These are phyloP conservation scores for Capniomyces stellatus DNA, from an alignment of 371 early-diverging fungal species.

Conservation along the genomic window DNA sequence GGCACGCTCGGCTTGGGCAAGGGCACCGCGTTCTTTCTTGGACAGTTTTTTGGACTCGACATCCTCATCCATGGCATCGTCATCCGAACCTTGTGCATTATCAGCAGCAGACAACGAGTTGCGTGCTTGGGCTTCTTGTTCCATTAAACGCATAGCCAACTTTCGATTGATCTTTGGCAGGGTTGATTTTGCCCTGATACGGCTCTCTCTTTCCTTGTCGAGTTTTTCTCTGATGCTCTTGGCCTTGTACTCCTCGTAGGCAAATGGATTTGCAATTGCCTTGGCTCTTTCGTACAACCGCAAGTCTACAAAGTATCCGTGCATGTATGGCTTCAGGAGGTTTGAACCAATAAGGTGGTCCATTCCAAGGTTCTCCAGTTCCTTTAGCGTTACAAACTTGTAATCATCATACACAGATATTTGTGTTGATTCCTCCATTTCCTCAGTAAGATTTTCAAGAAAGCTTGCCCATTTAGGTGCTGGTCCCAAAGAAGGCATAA, in stretches of 20 bases:
- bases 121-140: too few relatives aligned
- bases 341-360: conserved; percentile 87
- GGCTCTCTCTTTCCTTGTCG: conserved; percentile 68
- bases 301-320: conserved; percentile 93
- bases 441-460: conserved; percentile 94
- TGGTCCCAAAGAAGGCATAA: conserved; percentile 82
- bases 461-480: conserved; percentile 94
- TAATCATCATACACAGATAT: conserved; percentile 87
- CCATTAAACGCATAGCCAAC: conserved; percentile 57
- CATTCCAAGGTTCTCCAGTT: conserved; percentile 68
- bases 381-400: conserved; percentile 88
- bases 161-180: conserved; percentile 78
- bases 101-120: too few relatives aligned
- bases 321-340: conserved; percentile 93
- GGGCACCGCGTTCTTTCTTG: conserved; percentile 26
- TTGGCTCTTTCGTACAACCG: conserved; percentile 89
- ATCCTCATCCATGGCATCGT: conserved; percentile 14
- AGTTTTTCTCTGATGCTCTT: conserved; percentile 58
- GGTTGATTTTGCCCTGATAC: conserved; percentile 73
- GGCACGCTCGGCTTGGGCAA: conserved; percentile 15
- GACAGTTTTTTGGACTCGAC: conserved; percentile 16
- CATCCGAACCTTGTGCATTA: conserved; percentile 2
- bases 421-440: conserved; percentile 84
- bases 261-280: conserved; percentile 91
- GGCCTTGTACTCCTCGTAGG: conserved; percentile 78